A percentile compares a stretch with the other conserved stretches of the same genome.
phyloP scores from a whole-genome alignment of 495 filamentous ascomycete species.

The Talaromyces adpressus region DNA sequence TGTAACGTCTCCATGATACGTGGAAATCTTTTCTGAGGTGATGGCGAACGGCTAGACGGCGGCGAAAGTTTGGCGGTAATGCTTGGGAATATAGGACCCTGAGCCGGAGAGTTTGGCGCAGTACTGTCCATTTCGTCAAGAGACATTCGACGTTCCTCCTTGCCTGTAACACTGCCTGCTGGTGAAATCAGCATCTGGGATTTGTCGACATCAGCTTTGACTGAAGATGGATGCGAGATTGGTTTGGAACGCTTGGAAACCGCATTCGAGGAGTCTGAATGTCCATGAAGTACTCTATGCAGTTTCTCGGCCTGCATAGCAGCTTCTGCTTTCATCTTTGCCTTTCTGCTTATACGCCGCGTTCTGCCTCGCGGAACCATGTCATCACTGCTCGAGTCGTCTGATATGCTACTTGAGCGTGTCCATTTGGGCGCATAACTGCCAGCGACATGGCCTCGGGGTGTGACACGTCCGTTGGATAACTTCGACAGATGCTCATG shows the following conservation, averaged over 20 bases:
- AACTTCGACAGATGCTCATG: not conserved
- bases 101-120: constrained; percentile 40
- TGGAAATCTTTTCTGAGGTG: constrained; percentile 42
- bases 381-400: constrained; percentile 1
- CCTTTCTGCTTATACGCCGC: not conserved
- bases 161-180: constrained; percentile 28
- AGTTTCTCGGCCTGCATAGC: constrained; percentile 1
- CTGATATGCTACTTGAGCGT: constrained; percentile 6
- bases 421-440: constrained; percentile 4
- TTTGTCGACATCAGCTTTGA: not conserved
- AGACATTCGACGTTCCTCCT: constrained; percentile 32
- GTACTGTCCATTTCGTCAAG: constrained; percentile 41
- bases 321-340: constrained; percentile 3
- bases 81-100: constrained; percentile 43
- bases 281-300: not conserved
- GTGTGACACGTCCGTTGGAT: not conserved
- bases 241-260: not conserved
- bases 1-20: constrained; percentile 36
- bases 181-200: constrained; percentile 20
- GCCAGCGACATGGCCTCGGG: not conserved
- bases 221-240: not conserved
- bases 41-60: constrained; percentile 44
- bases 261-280: constrained; percentile 4
- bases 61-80: constrained; percentile 51
- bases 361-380: constrained; percentile 7